Base-by-base conservation (phyloP, 1,284 basidiomycete genomes). In the Exobasidium rhododendri region DNA sequence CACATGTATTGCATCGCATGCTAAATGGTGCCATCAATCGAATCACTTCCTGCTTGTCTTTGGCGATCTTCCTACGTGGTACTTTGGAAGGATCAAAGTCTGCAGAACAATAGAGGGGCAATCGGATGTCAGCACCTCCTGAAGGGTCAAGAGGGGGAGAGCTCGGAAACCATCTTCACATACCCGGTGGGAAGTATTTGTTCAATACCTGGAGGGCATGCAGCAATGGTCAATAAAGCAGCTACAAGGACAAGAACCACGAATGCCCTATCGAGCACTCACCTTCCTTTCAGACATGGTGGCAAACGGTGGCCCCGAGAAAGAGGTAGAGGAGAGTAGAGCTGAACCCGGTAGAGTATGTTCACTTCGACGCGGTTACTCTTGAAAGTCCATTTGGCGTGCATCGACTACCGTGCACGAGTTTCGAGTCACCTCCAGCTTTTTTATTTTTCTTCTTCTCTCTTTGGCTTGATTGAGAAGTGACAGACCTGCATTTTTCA, bases 1-100 rank as follows among this genome's bases (percentile, higher is more conserved):
- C 94, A 75, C 94, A 98, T 11, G 90, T 90, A 76, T 79, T 81
- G 74, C 82, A 83, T n/a, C 81, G 75, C 94, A 99, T 99, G 14
- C 91, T 94, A 81, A 96, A 99, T 0, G 94, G 94, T 4, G 96
- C 94, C 94, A 98, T 98, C 52, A 99, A 86, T 85, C 94, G 91
- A 66, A 98, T 93, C 61, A 93, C 90, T 82, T 94, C 91, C 80
- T 97, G 94, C 20, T 88, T 87, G 81, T 96, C 94, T 84, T 90
- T 93, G 60, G 89, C 88, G 63, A 86, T 85, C 79, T 89, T 92
- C 73, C 92, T 84, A 71, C 96, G 85, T 49, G 92, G 91, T 81
- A 97, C 96, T 81, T 94, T 89, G 71, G 91, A 87, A 65, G 94
- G 96, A 84, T 98, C 96, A 82, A 97, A 99, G 82, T 98, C 94